Conservation (phyloP, 129 eudicot genomes). For the Flaveria ramosissima region DNA sequence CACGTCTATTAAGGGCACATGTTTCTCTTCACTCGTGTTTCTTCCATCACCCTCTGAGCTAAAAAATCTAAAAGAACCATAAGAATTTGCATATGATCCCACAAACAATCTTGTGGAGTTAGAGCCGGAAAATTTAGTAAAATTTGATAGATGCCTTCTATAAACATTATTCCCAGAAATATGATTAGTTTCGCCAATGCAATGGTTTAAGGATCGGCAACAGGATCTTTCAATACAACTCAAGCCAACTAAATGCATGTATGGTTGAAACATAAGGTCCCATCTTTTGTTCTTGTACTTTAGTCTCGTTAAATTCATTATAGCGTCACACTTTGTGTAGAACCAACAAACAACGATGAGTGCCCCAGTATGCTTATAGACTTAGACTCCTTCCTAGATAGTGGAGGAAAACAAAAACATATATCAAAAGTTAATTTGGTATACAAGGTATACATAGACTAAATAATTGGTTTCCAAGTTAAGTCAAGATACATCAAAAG, state of each 20-base stretch:
- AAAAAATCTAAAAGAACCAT: slow-evolving; percentile 47
- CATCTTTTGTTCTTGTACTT: slow-evolving; percentile 57
- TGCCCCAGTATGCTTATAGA: slow-evolving; percentile 18
- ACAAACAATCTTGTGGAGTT: slow-evolving; percentile 28
- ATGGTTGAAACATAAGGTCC: slow-evolving; percentile 56
- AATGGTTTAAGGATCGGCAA: slow-evolving; percentile 26
- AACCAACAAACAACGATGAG: slow-evolving; percentile 19
- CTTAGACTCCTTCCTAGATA: slow-evolving; percentile 6
- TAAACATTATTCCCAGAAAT: slow-evolving; percentile 34
- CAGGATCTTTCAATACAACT: slow-evolving; percentile 24
- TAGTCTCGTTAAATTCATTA: slow-evolving; percentile 76
- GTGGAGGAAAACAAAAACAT: neutral
- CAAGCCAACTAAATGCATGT: slow-evolving; percentile 46
- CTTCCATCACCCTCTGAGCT: slow-evolving; percentile 90
- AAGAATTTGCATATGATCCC: slow-evolving; percentile 40
- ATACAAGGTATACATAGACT: slow-evolving; percentile 5
- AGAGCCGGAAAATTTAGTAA: slow-evolving; percentile 33
- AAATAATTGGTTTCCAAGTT: neutral
- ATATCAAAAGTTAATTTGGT: neutral
- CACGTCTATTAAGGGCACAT: slow-evolving; percentile 50
- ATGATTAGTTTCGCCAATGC: slow-evolving; percentile 22
- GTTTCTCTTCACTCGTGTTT: slow-evolving; percentile 73
- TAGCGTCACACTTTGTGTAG: slow-evolving; percentile 29
- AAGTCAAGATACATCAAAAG: neutral
- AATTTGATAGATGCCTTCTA: slow-evolving; percentile 48